Conservation (phyloP, 768 basidiomycete genomes). For the Trametes coccinea region DNA sequence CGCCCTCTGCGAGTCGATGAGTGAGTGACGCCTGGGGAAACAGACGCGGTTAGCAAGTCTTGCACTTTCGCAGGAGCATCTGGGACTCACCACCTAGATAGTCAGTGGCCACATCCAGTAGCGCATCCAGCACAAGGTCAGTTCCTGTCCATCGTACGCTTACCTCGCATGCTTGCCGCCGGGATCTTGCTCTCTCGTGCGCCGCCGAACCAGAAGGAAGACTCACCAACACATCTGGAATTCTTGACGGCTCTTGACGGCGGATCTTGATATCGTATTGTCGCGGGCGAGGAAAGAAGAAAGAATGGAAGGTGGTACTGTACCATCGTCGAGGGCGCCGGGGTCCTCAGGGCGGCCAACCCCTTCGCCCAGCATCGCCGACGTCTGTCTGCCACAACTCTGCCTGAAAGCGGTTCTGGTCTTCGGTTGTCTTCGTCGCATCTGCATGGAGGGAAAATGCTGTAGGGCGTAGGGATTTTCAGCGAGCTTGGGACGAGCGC, state of each 20-base stretch:
- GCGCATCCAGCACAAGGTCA: too few relatives aligned
- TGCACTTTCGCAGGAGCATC: neutral
- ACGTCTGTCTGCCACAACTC: neutral
- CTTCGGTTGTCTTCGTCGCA: neutral
- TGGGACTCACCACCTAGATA: constrained; percentile 1
- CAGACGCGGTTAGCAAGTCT: constrained; percentile 8
- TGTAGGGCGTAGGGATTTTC: too few relatives aligned
- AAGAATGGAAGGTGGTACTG: neutral
- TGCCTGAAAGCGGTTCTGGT: too few relatives aligned
- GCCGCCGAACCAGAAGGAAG: constrained; percentile 7
- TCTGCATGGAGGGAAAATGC: neutral
- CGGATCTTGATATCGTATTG: neutral
- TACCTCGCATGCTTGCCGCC: too few relatives aligned
- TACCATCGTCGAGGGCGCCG: constrained; percentile 9
- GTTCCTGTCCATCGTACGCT: too few relatives aligned
- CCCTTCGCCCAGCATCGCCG: constrained; percentile 9
- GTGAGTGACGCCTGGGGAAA: neutral
- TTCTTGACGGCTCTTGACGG: neutral
- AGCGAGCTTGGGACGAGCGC: neutral
- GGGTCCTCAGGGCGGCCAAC: constrained; percentile 4
- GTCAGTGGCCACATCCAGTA: neutral
- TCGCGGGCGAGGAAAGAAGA: neutral
- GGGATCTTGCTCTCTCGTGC: neutral
- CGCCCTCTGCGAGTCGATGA: too few relatives aligned
- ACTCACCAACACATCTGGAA: neutral